These are phyloP conservation scores for Leishmania amazonensis DNA, from an alignment of 208 protist genomes.

Conservation along the genomic window DNA sequence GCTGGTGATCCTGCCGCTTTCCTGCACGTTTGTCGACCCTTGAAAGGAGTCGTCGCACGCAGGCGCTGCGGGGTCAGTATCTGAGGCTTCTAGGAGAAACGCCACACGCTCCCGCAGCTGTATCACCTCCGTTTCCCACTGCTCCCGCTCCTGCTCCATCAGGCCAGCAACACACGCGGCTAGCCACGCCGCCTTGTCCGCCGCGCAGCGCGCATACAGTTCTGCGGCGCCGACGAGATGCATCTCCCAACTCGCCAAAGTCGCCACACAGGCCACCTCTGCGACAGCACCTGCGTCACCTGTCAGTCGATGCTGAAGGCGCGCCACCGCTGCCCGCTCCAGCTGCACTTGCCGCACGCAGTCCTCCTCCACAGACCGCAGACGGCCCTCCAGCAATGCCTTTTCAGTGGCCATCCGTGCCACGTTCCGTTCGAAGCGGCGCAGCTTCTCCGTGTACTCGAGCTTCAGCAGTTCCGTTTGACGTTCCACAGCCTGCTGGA, in stretches of 20 bases:
- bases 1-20: background rate
- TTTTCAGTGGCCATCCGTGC: conserved; percentile 13
- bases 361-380: conserved; percentile 1
- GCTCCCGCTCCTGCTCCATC: conserved; percentile 20
- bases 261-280: background rate
- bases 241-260: background rate
- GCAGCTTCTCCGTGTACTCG: conserved; percentile 12
- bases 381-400: conserved; percentile 13
- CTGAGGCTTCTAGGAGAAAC: conserved; percentile 2
- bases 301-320: conserved; percentile 7
- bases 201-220: background rate
- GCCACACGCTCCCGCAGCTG: conserved; percentile 38
- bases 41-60: background rate
- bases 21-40: background rate
- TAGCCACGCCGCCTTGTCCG: conserved; percentile 9
- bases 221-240: background rate
- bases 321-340: conserved; percentile 16
- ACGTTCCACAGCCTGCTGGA: conserved; percentile 15
- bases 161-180: conserved; percentile 1
- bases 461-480: conserved; percentile 18
- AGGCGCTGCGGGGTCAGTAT: background rate
- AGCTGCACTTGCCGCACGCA: conserved; percentile 9
- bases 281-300: background rate
- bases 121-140: conserved; percentile 40
- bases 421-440: conserved; percentile 2